Evolutionary conservation across 192 early-diverging fungal species (phyloP), one percentile per base, ranked within the genome.

Genomic region (Radiomyces spectabilis): DNA sequence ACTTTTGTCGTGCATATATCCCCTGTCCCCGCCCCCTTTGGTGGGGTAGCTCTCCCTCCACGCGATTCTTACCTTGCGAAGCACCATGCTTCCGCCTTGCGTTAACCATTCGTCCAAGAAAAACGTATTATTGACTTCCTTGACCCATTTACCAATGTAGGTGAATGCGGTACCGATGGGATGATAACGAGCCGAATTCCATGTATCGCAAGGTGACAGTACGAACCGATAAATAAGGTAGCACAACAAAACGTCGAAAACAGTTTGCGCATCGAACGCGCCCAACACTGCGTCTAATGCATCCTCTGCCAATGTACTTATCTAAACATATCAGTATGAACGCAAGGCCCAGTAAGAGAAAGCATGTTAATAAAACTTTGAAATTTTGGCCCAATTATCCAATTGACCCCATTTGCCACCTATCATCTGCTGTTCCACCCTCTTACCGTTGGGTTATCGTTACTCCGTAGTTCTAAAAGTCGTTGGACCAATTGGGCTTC

Each of bases 91-190:
- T 7, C 57, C 68, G 34, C 62, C 68, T 32, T 48, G 29, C 18
- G 41, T 31, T 31, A 70, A 39, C 51, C 58, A 50, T 52, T 59
- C 56, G 15, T 64, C 62, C 19, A 64, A 45, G 30, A 41, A 51
- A 13, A 53, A 35, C 2, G 55, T 53, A 40, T 57, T 40, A 39
- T 55, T 59, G 2, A 59, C 33, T 18, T 53, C 39, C 15, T 54
- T 31, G 24, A 70, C 57, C 27, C 50, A 44, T 43, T 64, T 64
- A 4, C 51, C 37, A 33, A 70, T 40, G 22, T 60, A 64, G 26
- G 38, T 44, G 56, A 65, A 70, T 15, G 61, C 68, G 13, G 68
- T 60, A 1, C 52, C 55, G 22, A 63, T 51, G 10, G 68, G 68
- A 25, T 59, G 43, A 22, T 65, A 55, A 8, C 58, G 39, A 29